Evolutionary conservation across 139 green algal species (phyloP), one percentile per base, ranked within the genome.

Genomic region (Picochlorum sp.): DNA sequence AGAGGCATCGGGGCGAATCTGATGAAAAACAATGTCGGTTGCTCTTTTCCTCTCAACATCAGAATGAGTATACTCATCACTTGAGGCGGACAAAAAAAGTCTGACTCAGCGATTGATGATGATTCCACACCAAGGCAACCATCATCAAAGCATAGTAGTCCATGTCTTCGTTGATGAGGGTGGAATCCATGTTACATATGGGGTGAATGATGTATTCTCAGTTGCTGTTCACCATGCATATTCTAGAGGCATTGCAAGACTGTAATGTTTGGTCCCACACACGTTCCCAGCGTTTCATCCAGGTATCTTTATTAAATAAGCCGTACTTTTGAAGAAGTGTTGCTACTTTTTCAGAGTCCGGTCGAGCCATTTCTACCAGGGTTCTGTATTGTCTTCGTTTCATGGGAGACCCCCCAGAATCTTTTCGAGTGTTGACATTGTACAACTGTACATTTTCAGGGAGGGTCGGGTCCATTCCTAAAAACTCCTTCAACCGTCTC

Each of bases 391-490:
- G 18, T 26, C 20, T 49, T 58, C 15, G 15, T 30, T 28, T 65
- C 21, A 65, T 49, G 23, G 58, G 58, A 52, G 20, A 65, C 23
- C 58, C 58, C 16, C 58, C 58, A 18, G 21, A 49, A 51, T 15
- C 10, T 30, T 30, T 51, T 30, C 58, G 7, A 52, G 41, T 49
- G 23, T 65, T 65, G 5, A 65, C 58, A 52, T 65, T 65, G n/a
- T 30, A 31, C 41, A 65, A 57, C 14, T 58, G n/a, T 30, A 18
- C 58, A 30, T 24, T 15, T 23, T 45, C 21, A 18, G 58, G 58
- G 13, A 57, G 56, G n/a, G 57, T 15, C 6, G 58, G 20, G 11
- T 65, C 58, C 58, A 65, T 65, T 8, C 58, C 58, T 52, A 65
- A 65, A 65, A 65, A 65, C 20, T 31, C n/a, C n/a, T 65, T 65